A percentile compares a stretch with the other conserved stretches of the same genome.
phyloP scores from a whole-genome alignment of 805 yeast species.

The Yarrowia deformans region DNA sequence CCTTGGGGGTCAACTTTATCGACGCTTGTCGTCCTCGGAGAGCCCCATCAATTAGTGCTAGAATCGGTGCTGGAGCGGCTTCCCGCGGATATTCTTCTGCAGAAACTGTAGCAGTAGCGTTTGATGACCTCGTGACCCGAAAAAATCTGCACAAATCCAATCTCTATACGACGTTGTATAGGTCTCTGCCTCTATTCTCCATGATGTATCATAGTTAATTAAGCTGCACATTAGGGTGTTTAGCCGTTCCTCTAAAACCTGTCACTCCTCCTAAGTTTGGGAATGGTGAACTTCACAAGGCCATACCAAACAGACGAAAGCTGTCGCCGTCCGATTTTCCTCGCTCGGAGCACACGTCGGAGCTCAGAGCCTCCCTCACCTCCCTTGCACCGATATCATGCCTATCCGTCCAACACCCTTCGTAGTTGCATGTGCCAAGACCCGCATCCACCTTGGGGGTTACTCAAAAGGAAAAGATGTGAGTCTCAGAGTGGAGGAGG shows the following conservation, averaged over 20 bases:
- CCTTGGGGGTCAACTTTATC: constrained; percentile 35
- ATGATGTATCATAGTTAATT: constrained; percentile 19
- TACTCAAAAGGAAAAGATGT: constrained; percentile 7
- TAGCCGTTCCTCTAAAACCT: constrained; percentile 26
- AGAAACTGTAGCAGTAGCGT: background rate
- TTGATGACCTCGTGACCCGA: background rate
- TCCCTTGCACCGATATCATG: constrained; percentile 14
- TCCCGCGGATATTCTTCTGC: background rate
- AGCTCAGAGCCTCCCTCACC: background rate
- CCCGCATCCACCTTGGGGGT: constrained; percentile 35
- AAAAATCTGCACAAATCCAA: background rate
- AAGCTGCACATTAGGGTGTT: constrained; percentile 2
- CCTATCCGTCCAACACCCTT: constrained; percentile 1
- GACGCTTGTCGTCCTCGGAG: background rate
- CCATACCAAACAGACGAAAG: too few relatives aligned
- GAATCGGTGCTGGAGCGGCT: too few relatives aligned
- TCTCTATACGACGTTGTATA: background rate
- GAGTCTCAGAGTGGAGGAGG: background rate
- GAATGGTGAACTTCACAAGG: too few relatives aligned
- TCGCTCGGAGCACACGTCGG: background rate
- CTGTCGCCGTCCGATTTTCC: too few relatives aligned
- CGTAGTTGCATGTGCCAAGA: constrained; percentile 36
- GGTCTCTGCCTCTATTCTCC: background rate
- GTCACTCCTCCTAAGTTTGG: constrained; percentile 12
- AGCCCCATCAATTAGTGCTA: background rate